Conservation (phyloP, 129 eudicot genomes). For the Erigeron canadensis region DNA sequence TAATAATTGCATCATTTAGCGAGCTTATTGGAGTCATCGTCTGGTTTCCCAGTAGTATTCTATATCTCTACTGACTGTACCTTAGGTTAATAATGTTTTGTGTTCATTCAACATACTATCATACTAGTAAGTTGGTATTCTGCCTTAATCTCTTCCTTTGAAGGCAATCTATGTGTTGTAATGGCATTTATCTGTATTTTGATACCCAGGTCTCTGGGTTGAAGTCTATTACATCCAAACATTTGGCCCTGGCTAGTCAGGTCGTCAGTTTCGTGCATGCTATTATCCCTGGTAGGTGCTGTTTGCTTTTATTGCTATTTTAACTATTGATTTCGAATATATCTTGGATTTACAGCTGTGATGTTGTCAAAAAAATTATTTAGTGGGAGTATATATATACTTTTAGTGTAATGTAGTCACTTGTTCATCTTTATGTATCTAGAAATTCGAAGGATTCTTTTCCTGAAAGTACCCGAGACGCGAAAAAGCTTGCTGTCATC, state of each 20-base stretch:
- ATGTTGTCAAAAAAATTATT: neutral
- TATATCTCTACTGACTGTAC: no score
- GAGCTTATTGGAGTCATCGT: no score
- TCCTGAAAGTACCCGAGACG: slow-evolving; percentile 77
- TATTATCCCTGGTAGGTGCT: slow-evolving; percentile 86
- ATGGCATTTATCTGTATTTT: slow-evolving; percentile 1
- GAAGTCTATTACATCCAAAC: slow-evolving; percentile 91
- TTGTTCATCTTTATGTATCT: slow-evolving; percentile 36
- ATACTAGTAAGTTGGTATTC: neutral
- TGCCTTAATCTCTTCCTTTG: slow-evolving; percentile 8
- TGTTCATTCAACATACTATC: neutral
- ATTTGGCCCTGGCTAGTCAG: slow-evolving; percentile 96
- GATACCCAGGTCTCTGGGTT: slow-evolving; percentile 87
- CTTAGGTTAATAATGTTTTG: neutral
- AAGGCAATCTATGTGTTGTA: slow-evolving; percentile 15
- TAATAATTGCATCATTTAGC: no score
- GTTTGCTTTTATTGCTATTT: slow-evolving; percentile 12
- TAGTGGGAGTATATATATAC: neutral
- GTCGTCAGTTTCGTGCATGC: slow-evolving; percentile 81
- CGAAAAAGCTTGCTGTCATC: slow-evolving; percentile 60
- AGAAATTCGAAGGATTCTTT: slow-evolving; percentile 87
- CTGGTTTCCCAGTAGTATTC: no score
- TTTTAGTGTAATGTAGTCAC: slow-evolving; percentile 10
- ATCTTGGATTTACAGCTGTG: slow-evolving; percentile 12
- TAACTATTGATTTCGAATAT: neutral